A percentile compares a stretch with the other conserved stretches of the same genome.
Evolutionary conservation across 192 early-diverging fungal species (phyloP).

Genomic region (Entrophospora sp.): DNA sequence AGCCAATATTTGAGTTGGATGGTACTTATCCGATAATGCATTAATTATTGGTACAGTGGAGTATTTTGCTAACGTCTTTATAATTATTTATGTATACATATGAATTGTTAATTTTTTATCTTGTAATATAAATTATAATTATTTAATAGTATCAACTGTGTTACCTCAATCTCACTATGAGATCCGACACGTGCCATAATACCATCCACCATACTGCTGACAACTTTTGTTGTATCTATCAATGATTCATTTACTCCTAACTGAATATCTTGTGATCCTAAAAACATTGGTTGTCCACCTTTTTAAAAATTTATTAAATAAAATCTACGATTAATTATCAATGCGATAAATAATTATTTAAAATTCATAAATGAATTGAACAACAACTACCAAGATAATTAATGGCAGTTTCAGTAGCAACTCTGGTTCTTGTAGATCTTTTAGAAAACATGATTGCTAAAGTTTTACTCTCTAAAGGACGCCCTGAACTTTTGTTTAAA

Average conservation of each 20-base stretch:
- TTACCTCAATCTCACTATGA: slow-evolving; percentile 81
- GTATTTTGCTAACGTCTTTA: slow-evolving; percentile 72
- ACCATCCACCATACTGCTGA: slow-evolving; percentile 93
- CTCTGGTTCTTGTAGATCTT: slow-evolving; percentile 90
- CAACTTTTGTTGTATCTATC: slow-evolving; percentile 80
- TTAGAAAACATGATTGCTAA: slow-evolving; percentile 94
- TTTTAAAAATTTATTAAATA: no score
- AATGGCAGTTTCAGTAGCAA: slow-evolving; percentile 87
- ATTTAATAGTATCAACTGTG: no score
- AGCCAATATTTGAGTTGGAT: slow-evolving; percentile 95
- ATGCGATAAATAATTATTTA: no score
- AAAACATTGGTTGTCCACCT: slow-evolving; percentile 95
- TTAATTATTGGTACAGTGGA: slow-evolving; percentile 93
- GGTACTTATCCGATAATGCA: slow-evolving; percentile 88
- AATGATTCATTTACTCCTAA: slow-evolving; percentile 92
- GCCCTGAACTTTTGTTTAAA: slow-evolving; percentile 37
- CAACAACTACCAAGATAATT: slow-evolving; percentile 59
- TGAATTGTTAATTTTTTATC: no score
- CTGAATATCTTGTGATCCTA: slow-evolving; percentile 93
- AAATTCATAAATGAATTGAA: neutral
- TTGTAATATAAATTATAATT: no score
- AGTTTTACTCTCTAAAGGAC: slow-evolving; percentile 71
- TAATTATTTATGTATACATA: no score
- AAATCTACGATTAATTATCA: no score
- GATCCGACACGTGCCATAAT: slow-evolving; percentile 89